Conservation (phyloP, 345 rosid species). For the Clausena lansium region DNA sequence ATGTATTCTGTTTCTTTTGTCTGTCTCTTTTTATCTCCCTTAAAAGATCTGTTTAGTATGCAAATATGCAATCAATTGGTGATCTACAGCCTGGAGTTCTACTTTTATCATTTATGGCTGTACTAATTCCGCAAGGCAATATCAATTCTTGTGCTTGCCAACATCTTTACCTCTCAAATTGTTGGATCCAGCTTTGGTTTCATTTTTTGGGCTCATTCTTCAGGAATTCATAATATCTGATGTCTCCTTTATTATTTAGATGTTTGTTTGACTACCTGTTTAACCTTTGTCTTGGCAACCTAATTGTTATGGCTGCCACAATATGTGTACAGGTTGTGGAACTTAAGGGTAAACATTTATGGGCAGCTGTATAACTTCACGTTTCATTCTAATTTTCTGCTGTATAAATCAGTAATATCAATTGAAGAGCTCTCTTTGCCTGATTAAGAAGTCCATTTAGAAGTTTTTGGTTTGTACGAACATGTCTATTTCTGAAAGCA, state of each 20-base stretch:
- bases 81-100: not conserved
- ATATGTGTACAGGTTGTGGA: not conserved
- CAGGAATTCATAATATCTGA: not conserved
- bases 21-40: not conserved
- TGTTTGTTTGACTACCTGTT: not conserved
- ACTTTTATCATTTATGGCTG: not conserved
- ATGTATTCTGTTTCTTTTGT: slow-evolving; percentile 29
- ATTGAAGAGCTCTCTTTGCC: not conserved
- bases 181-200: not conserved
- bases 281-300: not conserved
- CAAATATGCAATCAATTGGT: not conserved
- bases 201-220: not conserved
- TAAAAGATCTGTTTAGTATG: not conserved
- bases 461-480: not conserved
- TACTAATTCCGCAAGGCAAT: not conserved
- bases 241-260: not conserved
- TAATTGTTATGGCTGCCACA: not conserved
- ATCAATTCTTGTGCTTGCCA: not conserved
- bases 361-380: not conserved
- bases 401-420: not conserved
- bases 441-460: not conserved
- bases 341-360: not conserved
- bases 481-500: slow-evolving; percentile 4
- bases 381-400: not conserved
- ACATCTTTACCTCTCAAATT: not conserved